Base-by-base conservation (phyloP, 1,284 basidiomycete species). In the Cystobasidiaceae sp. region DNA sequence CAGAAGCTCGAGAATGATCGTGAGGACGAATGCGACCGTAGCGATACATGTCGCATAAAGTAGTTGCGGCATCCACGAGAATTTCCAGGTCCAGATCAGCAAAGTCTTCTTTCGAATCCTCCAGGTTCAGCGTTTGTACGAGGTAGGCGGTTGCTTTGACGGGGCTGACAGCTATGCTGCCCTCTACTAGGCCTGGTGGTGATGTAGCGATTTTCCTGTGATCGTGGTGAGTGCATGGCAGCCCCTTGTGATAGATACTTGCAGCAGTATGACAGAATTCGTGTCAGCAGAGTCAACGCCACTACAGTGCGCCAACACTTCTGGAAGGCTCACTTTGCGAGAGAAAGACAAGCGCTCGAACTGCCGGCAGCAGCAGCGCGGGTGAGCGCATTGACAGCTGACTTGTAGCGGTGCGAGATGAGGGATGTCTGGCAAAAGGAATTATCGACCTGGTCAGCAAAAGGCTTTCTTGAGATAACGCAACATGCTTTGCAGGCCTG, bases 361-460 rank as follows among this genome's bases (percentile, higher is more conserved):
- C 67, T 68, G 5, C 61, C 61, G 6, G 46, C 41, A 0, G 28
- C 43, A 19, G 67, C 70, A 0, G 72, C 71, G 5, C 28, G 64
- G 21, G 67, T 60, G 9, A 71, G 48, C 41, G 59, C 65, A 6
- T 1, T 2, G 8, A 67, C 45, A 3, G 70, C 72, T 8, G 61
- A 52, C 2, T 51, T 11, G 11, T 62, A 45, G 9, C 62, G 46
- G 58, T 71, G 71, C 2, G 54, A 49, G 25, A 73, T 71, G 28
- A 72, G 28, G 11, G 65, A 70, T 65, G 68, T 68, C 71, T 72
- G 62, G 17, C 19, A 39, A n/a, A n/a, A n/a, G n/a, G n/a, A n/a
- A n/a, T n/a, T n/a, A n/a, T n/a, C n/a, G n/a, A n/a, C n/a, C n/a
- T n/a, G n/a, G n/a, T n/a, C n/a, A n/a, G n/a, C n/a, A n/a, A n/a